Base-by-base conservation (phyloP, 78 protist species). In the Dictyostelium capitatum region DNA sequence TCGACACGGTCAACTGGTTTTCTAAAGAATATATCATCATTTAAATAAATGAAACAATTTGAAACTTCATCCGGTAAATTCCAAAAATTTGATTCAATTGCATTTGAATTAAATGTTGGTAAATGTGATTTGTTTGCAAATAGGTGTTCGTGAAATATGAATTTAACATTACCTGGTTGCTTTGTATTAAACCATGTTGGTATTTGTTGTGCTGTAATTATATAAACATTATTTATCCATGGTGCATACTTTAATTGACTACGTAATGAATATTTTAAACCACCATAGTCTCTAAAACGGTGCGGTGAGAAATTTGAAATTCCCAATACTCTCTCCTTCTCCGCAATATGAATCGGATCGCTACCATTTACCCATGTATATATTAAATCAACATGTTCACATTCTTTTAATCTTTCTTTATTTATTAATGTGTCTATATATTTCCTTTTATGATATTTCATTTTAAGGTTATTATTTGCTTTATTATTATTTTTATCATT, bases 41-140 rank as follows among this genome's bases (percentile, higher is more conserved):
- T 80, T 11, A 80, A 65, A 80, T 80, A 80, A 3, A 80, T 4
- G 48, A 80, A 80, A 47, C 89, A 80, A 64, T 80, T 67, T 23
- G 65, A 32, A 25, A 80, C 78, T 47, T 20, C 11, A 12, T 80
- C 74, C 9, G 89, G 89, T 41, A 80, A 46, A 53, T 51, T 53
- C 64, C n/a, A 56, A 62, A 80, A 80, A 64, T 80, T 80, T 28
- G 89, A 80, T 62, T 80, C 89, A 64, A 80, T 80, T 23, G 78
- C 47, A 65, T 43, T 50, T 20, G 89, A 80, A 47, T 67, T 80
- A 62, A 47, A 80, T 12, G 77, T 47, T 15, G 89, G 89, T 46
- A 80, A 46, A 64, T 80, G 89, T 25, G 64, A 47, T 30, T 28
- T 48, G 53, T 82, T 82, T 17, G 4, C 3, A 53, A 5, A 82